phyloP scores from a whole-genome alignment of 305 asterid species.

The Fraxinus dipetala region DNA sequence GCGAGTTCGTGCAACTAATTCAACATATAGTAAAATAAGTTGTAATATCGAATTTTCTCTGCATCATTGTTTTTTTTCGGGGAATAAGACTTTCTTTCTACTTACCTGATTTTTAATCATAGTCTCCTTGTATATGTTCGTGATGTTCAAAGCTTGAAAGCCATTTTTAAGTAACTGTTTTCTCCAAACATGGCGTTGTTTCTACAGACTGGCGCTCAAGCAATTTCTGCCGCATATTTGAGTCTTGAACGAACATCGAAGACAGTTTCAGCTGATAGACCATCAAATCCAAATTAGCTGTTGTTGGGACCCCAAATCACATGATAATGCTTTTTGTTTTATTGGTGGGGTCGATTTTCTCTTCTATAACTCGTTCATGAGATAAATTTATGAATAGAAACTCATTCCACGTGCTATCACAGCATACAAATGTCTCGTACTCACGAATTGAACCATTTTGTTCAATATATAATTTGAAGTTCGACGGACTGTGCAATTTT shows the following conservation, averaged over 20 bases:
- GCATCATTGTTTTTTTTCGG: not conserved
- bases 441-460: not conserved
- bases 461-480: no score
- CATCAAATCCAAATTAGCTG: slow-evolving; percentile 8
- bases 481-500: not conserved
- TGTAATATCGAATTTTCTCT: slow-evolving; percentile 9
- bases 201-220: not conserved
- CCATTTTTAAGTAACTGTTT: not conserved
- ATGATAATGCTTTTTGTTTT: slow-evolving; percentile 4
- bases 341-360: not conserved
- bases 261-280: not conserved
- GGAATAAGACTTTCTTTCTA: not conserved
- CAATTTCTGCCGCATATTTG: not conserved
- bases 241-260: not conserved
- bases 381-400: not conserved
- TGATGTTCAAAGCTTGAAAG: not conserved
- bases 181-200: not conserved
- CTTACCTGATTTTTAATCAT: not conserved
- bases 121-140: not conserved
- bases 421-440: not conserved
- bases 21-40: slow-evolving; percentile 36
- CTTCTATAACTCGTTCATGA: not conserved
- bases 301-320: slow-evolving; percentile 16
- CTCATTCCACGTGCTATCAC: not conserved
- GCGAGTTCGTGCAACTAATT: slow-evolving; percentile 31